phyloP scores from a whole-genome alignment of 345 rosid genomes.

The Camelina neglecta region DNA sequence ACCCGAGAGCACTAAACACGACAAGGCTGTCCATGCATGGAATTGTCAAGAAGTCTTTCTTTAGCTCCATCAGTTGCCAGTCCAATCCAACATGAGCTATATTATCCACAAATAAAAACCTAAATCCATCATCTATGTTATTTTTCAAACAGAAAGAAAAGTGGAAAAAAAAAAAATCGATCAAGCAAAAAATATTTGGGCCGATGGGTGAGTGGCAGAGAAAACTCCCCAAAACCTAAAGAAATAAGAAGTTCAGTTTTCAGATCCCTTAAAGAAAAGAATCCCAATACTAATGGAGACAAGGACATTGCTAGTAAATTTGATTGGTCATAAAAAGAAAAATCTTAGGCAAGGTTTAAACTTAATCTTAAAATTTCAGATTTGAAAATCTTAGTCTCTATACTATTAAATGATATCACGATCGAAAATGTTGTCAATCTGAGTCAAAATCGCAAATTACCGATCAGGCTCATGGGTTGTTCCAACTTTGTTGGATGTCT shows the following conservation, averaged over 20 bases:
- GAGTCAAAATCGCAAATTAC: neutral
- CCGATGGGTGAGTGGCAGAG: neutral
- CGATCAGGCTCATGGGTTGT: constrained; percentile 18
- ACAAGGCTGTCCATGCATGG: too few species aligned
- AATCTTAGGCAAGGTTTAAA: neutral
- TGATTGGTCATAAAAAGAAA: neutral
- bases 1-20: too few species aligned
- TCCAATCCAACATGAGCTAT: too few species aligned
- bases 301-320: neutral
- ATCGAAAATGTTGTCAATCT: constrained; percentile 7
- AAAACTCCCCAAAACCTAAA: neutral
- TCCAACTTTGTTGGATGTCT: constrained; percentile 36
- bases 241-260: neutral
- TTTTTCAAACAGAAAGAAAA: neutral
- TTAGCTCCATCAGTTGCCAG: too few species aligned
- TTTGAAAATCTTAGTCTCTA: too few species aligned
- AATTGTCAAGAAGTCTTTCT: too few species aligned
- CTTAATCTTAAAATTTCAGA: neutral
- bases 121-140: too few species aligned
- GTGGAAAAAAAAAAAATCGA: neutral
- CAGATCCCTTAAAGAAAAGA: neutral
- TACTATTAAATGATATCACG: neutral
- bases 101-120: too few species aligned
- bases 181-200: neutral
- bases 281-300: neutral